A percentile compares a stretch with the other conserved stretches of the same genome.
These are phyloP conservation scores for Fusarium bulbicola DNA, from an alignment of 2,329 filamentous ascomycete species.

Conservation along the genomic window DNA sequence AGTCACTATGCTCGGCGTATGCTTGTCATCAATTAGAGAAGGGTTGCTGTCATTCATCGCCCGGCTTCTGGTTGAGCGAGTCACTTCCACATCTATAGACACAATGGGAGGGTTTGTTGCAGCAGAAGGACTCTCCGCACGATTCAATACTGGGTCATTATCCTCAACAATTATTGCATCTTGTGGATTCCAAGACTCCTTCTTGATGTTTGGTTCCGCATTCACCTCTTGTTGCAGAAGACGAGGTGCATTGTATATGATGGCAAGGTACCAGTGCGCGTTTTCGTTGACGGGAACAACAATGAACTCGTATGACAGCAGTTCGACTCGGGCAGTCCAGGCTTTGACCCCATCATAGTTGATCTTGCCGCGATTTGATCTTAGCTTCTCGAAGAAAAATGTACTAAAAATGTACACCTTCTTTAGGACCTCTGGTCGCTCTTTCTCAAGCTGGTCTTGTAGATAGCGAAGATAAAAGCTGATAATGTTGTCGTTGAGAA, in stretches of 20 bases:
- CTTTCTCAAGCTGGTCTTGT: conserved; percentile 66
- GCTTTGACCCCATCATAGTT: conserved; percentile 86
- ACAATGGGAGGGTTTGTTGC: conserved; percentile 37
- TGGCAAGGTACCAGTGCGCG: conserved; percentile 91
- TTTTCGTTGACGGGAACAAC: conserved; percentile 91
- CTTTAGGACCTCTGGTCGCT: conserved; percentile 64
- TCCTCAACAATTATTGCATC: conserved; percentile 28
- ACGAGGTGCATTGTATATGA: conserved; percentile 87
- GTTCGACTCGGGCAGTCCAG: conserved; percentile 87
- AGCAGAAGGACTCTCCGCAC: conserved; percentile 24
- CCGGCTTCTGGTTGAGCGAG: conserved; percentile 9
- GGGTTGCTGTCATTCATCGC: not conserved
- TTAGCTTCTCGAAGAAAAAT: conserved; percentile 86
- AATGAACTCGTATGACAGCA: conserved; percentile 88
- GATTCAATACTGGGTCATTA: conserved; percentile 5
- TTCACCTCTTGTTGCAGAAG: conserved; percentile 53
- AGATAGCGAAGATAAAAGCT: conserved; percentile 85
- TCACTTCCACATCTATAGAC: conserved; percentile 35
- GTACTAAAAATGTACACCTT: conserved; percentile 91
- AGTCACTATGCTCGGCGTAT: not conserved
- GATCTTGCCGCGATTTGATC: conserved; percentile 68
- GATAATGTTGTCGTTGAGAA: conserved; percentile 92
- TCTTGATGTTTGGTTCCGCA: not conserved
- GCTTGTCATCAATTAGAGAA: not conserved
- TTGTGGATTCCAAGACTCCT: conserved; percentile 3